Conservation (phyloP, 495 filamentous ascomycete species). For the Podospora australis region DNA sequence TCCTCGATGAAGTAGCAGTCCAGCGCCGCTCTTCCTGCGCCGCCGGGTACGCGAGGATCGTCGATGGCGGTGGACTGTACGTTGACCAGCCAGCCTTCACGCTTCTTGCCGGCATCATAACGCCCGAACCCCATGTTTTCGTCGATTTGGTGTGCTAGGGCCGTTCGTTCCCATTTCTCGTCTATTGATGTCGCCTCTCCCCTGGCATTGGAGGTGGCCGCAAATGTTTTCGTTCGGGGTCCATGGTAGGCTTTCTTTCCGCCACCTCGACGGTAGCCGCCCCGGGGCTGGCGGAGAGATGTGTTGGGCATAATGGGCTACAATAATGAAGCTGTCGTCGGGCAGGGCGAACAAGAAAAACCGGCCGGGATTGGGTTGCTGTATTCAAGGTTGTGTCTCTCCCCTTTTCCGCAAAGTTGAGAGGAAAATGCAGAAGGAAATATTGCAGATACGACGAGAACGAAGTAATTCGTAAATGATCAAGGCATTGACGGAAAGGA, state of each 20-base stretch:
- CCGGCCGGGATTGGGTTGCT: no score
- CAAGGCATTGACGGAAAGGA: no score
- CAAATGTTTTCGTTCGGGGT: slow-evolving; percentile 59
- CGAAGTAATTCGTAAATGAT: no score
- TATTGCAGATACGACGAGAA: no score
- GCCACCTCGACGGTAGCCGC: slow-evolving; percentile 48
- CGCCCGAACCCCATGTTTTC: slow-evolving; percentile 89
- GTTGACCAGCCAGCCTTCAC: slow-evolving; percentile 89
- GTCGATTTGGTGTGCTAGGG: slow-evolving; percentile 84
- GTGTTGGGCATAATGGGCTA: slow-evolving; percentile 42
- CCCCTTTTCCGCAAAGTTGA: no score
- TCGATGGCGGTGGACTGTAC: slow-evolving; percentile 85
- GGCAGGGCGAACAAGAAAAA: no score
- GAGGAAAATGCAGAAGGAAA: no score
- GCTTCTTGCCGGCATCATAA: slow-evolving; percentile 82
- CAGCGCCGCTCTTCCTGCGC: slow-evolving; percentile 75
- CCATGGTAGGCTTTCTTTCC: slow-evolving; percentile 52
- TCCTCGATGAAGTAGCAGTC: slow-evolving; percentile 98
- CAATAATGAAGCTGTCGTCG: neutral
- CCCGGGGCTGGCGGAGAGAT: slow-evolving; percentile 38
- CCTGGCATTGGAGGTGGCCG: slow-evolving; percentile 63
- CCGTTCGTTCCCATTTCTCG: slow-evolving; percentile 75
- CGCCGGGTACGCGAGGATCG: slow-evolving; percentile 69
- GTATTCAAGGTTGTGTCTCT: no score
- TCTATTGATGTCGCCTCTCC: slow-evolving; percentile 81